Base-by-base conservation (phyloP, 179 eudicot species). In the Drosera spatulata region DNA sequence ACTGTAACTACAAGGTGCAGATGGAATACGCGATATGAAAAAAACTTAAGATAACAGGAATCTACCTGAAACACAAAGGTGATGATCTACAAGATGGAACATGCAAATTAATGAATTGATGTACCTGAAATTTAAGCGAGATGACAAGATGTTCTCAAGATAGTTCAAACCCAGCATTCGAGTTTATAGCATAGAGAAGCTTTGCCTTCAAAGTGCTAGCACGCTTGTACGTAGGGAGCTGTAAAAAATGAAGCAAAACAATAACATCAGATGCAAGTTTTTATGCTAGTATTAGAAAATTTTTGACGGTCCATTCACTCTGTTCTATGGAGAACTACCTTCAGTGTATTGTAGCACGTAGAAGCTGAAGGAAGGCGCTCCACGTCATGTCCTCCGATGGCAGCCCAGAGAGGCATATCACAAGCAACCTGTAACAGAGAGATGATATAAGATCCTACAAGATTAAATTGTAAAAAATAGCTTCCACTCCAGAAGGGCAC, bases 341-440 rank as follows among this genome's bases (percentile, higher is more conserved):
- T 91, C 59, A 91, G 77, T 22, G 33, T 22, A 22, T 91, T 91
- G 72, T 91, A 91, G 79, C 98, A 91, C 14, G 98, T 85, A 50
- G 98, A 88, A 75, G 98, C 95, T 69, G 98, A 91, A 66, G 98
- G 98, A 77, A 91, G 91, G 61, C 98, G 80, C 67, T 91, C 98
- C 64, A 91, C 95, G 75, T 91, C 98, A 56, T 88, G 98, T 44
- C 98, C 98, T 50, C 96, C 98, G 60, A 91, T 66, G 8, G 91
- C 56, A 55, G 96, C 98, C 98, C 95, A 91, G 41, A 91, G 73
- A 33, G 98, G 95, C 67, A 79, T 64, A 67, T 91, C 98, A 60
- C 96, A 84, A 11, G 80, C 67, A 69, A 91, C 98, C 98, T 88
- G 61, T 53, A 64, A 44, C 38, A 53, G 14, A 52, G 43, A 43